These are phyloP conservation scores for Diutina catenulata DNA, from an alignment of 1,139 yeast genomes.

Conservation along the genomic window DNA sequence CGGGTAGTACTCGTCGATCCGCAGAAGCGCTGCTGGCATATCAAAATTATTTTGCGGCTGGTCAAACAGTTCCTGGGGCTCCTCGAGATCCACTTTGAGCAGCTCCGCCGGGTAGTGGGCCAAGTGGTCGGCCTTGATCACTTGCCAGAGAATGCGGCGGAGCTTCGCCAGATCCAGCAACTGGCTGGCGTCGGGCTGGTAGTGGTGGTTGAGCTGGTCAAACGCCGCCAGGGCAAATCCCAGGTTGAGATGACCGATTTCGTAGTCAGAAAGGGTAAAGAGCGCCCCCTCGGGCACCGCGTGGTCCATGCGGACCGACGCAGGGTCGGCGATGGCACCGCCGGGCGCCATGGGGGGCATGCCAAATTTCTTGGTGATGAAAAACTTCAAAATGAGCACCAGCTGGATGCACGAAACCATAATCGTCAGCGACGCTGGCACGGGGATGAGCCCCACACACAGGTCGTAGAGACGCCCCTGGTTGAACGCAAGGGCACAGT, in stretches of 20 bases:
- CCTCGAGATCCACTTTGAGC: not conserved
- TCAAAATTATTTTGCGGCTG: not conserved
- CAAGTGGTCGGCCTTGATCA: constrained; percentile 18
- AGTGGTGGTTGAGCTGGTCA: constrained; percentile 11
- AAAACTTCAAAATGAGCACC: constrained; percentile 20
- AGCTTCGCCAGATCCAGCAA: constrained; percentile 18
- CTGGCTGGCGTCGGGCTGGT: constrained; percentile 7
- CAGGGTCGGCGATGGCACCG: too few species aligned
- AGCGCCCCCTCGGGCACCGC: constrained; percentile 10
- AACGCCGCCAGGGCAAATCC: constrained; percentile 17
- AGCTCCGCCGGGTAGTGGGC: constrained; percentile 11
- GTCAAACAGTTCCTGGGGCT: not conserved
- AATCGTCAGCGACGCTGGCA: not conserved
- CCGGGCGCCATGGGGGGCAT: not conserved
- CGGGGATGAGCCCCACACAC: too few species aligned
- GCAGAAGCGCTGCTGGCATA: not conserved
- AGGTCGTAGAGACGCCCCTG: constrained; percentile 1
- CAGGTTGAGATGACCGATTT: constrained; percentile 11
- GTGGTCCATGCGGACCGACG: too few species aligned
- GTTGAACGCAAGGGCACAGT: not conserved
- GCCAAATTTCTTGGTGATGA: constrained; percentile 12
- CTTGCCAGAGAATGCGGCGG: constrained; percentile 21
- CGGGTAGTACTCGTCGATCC: constrained; percentile 2
- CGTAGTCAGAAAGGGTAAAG: constrained; percentile 9
- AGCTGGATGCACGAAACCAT: constrained; percentile 1